Conservation (phyloP, 129 eudicot species). For the Flaveria trinervia region DNA sequence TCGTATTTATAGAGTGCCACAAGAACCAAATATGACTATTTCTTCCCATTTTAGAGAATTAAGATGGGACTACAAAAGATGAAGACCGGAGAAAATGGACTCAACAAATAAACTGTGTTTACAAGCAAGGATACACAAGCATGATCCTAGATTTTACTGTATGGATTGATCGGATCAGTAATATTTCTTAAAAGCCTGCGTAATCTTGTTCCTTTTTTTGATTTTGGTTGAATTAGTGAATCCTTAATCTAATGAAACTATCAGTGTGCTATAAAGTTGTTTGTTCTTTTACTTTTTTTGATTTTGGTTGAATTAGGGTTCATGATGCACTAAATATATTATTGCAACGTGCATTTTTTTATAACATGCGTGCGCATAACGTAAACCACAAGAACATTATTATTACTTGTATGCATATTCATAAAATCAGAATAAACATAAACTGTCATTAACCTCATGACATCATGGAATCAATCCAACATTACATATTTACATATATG, state of each 20-base stretch:
- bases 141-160: constrained; percentile 4
- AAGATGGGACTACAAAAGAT: not conserved
- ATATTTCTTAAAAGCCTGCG: constrained; percentile 17
- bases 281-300: not conserved
- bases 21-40: constrained; percentile 4
- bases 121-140: not conserved
- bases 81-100: not conserved
- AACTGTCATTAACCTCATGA: not conserved
- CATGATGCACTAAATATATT: not conserved
- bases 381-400: not conserved
- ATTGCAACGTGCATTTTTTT: not conserved
- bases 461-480: not conserved
- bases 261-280: constrained; percentile 10
- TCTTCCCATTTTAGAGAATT: constrained; percentile 7
- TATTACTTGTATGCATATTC: constrained; percentile 1
- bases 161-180: not conserved
- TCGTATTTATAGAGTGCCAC: not conserved
- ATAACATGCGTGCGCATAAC: constrained; percentile 11
- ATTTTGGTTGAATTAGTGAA: not conserved
- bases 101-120: not conserved
- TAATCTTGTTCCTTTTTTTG: not conserved
- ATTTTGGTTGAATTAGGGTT: too few species aligned
- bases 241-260: constrained; percentile 1
- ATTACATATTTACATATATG: not conserved
- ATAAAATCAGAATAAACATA: not conserved